Percentiles rank a stretch among this genome's conserved stretches.
Conservation (phyloP, 352 stramenopile species). For the Globisporangium megalacanthum region DNA sequence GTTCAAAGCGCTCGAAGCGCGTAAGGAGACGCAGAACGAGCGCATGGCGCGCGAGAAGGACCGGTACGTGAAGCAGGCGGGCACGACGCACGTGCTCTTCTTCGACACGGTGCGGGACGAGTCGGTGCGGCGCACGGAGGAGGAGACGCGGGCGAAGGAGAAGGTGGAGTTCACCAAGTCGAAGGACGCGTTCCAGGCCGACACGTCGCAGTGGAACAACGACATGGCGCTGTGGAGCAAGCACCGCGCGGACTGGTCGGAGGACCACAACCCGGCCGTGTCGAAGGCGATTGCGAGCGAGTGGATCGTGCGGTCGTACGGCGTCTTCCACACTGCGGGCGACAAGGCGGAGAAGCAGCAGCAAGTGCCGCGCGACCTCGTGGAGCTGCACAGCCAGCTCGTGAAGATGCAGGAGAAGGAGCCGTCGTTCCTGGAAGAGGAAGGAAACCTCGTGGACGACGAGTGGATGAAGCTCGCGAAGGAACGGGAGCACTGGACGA, state of each 20-base stretch:
- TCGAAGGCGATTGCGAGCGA: slow-evolving; percentile 87
- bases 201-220: slow-evolving; percentile 86
- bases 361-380: slow-evolving; percentile 64
- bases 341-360: slow-evolving; percentile 16
- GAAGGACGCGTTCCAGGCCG: slow-evolving; percentile 84
- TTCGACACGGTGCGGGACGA: slow-evolving; percentile 78
- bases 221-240: slow-evolving; percentile 87
- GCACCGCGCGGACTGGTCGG: slow-evolving; percentile 82
- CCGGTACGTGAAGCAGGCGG: slow-evolving; percentile 65
- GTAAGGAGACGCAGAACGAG: slow-evolving; percentile 74
- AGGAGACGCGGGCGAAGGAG: slow-evolving; percentile 78
- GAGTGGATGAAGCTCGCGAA: slow-evolving; percentile 89
- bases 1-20: slow-evolving; percentile 76
- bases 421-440: slow-evolving; percentile 65
- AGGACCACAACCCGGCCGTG: slow-evolving; percentile 83
- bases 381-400: slow-evolving; percentile 66
- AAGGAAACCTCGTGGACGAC: slow-evolving; percentile 78
- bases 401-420: slow-evolving; percentile 86
- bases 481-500: slow-evolving; percentile 87
- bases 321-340: slow-evolving; percentile 61
- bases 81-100: slow-evolving; percentile 77
- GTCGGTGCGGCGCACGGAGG: slow-evolving; percentile 62
- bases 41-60: slow-evolving; percentile 83
- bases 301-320: slow-evolving; percentile 84
- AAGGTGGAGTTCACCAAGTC: slow-evolving; percentile 89